Evolutionary conservation across 2,329 filamentous ascomycete genomes (phyloP).

Genomic region (Alternaria longipes): DNA sequence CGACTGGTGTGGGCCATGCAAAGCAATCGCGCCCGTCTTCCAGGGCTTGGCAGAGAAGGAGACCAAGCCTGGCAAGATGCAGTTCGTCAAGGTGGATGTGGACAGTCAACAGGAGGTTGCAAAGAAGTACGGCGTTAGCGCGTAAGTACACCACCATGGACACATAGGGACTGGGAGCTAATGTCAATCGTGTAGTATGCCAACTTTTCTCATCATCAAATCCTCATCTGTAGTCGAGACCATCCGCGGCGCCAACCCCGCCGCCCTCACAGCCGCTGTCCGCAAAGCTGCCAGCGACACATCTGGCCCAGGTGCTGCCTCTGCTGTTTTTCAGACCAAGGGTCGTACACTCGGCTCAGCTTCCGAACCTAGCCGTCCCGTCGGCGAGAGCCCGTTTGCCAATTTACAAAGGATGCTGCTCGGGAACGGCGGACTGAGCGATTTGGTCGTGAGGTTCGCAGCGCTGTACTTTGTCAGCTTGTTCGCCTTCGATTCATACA

Average conservation of each 20-base stretch:
- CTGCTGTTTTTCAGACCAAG: constrained; percentile 51
- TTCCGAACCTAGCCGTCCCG: constrained; percentile 34
- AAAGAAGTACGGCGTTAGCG: constrained; percentile 59
- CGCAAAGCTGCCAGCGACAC: constrained; percentile 55
- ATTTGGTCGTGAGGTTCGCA: constrained; percentile 56
- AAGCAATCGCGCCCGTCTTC: constrained; percentile 62
- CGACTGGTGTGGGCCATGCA: constrained; percentile 67
- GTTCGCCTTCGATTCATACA: constrained; percentile 56
- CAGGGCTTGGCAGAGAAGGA: constrained; percentile 62
- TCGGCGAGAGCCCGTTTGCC: constrained; percentile 36
- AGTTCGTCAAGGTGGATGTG: constrained; percentile 65
- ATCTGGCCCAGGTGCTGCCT: constrained; percentile 48
- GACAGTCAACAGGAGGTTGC: constrained; percentile 62
- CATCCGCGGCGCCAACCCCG: constrained; percentile 59
- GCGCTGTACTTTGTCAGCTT: constrained; percentile 57
- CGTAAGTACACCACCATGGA: constrained; percentile 42
- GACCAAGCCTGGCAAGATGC: constrained; percentile 56
- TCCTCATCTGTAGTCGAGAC: constrained; percentile 56
- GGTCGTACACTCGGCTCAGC: constrained; percentile 55
- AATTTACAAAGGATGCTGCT: constrained; percentile 38
- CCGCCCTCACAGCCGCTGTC: constrained; percentile 58
- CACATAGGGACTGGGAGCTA: not conserved
- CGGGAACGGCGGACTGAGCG: constrained; percentile 49
- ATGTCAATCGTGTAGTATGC: constrained; percentile 49
- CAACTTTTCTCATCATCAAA: constrained; percentile 60